Evolutionary conservation across 371 early-diverging fungal genomes (phyloP).

Genomic region (Aphelidium insulamus): DNA sequence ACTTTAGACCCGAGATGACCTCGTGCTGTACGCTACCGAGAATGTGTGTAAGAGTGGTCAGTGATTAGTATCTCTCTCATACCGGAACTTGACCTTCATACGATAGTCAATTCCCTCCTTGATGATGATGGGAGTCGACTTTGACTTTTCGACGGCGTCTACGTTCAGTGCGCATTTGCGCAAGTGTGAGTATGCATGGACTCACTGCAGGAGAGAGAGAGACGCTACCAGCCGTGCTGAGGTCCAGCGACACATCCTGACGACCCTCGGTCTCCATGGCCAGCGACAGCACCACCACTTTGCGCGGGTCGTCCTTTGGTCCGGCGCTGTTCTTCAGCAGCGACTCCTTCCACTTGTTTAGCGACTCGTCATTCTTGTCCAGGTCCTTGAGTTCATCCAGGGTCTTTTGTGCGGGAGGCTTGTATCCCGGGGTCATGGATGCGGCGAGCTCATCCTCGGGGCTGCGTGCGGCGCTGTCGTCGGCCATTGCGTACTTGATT

Average conservation of each 20-base stretch:
- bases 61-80: constrained; percentile 3
- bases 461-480: too few species aligned
- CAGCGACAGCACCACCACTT: constrained; percentile 51
- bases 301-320: too few species aligned
- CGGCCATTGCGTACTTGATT: too few species aligned
- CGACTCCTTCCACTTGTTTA: constrained; percentile 85
- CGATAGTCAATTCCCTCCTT: constrained; percentile 88
- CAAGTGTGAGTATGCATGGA: not conserved
- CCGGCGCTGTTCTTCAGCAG: too few species aligned
- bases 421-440: constrained; percentile 51
- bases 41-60: not conserved
- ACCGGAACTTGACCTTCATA: constrained; percentile 74
- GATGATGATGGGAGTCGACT: constrained; percentile 52
- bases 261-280: constrained; percentile 64
- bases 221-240: constrained; percentile 38
- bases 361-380: constrained; percentile 80
- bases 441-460: constrained; percentile 65
- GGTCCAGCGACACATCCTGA: constrained; percentile 56
- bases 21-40: constrained; percentile 61
- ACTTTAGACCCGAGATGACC: constrained; percentile 83
- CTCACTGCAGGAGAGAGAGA: constrained; percentile 2
- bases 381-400: constrained; percentile 56
- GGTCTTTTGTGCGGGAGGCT: constrained; percentile 71
- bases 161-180: constrained; percentile 9
- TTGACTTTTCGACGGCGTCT: constrained; percentile 30